phyloP scores from a whole-genome alignment of 192 early-diverging fungal genomes.

The Coemansia sp. region DNA sequence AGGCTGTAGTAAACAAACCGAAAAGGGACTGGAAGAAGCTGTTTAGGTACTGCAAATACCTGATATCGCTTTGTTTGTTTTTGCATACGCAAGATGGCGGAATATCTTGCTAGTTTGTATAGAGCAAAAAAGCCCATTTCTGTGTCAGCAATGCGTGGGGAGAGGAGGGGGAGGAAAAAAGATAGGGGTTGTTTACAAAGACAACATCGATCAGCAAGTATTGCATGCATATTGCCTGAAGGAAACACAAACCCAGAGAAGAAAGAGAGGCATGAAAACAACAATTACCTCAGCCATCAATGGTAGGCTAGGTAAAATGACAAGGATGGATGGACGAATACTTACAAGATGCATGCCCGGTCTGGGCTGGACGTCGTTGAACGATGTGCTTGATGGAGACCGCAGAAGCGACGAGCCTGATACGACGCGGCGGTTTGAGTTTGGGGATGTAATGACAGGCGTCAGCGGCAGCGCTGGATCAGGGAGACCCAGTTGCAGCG shows the following conservation, averaged over 20 bases:
- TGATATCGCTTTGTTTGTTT: neutral
- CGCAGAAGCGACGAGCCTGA: slow-evolving; percentile 53
- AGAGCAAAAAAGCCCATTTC: neutral
- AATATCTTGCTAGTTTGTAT: neutral
- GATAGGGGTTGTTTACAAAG: slow-evolving; percentile 8
- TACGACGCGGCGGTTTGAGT: slow-evolving; percentile 48
- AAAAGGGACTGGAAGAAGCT: neutral
- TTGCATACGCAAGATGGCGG: slow-evolving; percentile 1
- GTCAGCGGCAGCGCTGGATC: slow-evolving; percentile 33
- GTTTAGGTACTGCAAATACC: neutral
- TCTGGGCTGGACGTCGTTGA: slow-evolving; percentile 40
- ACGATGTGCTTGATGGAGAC: slow-evolving; percentile 49
- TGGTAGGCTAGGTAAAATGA: neutral
- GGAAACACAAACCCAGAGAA: neutral
- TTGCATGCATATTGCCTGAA: slow-evolving; percentile 4
- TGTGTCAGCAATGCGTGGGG: neutral
- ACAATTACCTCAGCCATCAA: neutral
- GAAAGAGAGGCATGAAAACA: neutral
- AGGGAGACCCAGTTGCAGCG: slow-evolving; percentile 41
- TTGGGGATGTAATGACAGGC: slow-evolving; percentile 31
- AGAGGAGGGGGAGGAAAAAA: too few species aligned
- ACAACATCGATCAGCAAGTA: slow-evolving; percentile 6
- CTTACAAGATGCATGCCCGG: slow-evolving; percentile 53
- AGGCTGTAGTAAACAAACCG: neutral
- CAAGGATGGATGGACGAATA: slow-evolving; percentile 5